Conservation (phyloP, 176 grass and related monocot genomes). For the Aegilops tauschii region DNA sequence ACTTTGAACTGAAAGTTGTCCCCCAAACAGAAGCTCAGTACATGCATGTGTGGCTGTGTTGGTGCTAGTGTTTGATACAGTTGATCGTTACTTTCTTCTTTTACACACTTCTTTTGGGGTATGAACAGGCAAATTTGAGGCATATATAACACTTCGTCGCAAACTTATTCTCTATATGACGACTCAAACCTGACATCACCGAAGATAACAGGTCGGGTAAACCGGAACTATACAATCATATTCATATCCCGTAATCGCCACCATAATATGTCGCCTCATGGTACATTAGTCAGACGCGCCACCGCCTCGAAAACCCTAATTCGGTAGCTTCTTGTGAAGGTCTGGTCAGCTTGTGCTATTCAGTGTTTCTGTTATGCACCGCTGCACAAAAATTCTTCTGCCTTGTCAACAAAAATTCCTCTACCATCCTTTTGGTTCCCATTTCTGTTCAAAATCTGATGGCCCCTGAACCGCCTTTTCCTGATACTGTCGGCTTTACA, state of each 20-base stretch:
- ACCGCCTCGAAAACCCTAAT: background rate
- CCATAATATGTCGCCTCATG: background rate
- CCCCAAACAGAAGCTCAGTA: no score
- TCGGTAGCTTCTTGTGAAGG: background rate
- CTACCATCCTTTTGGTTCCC: slow-evolving; percentile 65
- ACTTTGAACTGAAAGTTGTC: background rate
- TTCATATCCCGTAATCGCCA: background rate
- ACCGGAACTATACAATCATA: background rate
- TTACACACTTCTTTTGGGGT: no score
- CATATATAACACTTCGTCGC: background rate
- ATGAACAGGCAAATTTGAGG: no score
- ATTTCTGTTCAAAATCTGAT: slow-evolving; percentile 48
- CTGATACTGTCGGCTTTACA: slow-evolving; percentile 42
- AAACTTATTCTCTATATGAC: background rate
- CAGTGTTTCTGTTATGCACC: slow-evolving; percentile 28
- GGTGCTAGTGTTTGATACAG: background rate
- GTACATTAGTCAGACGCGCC: background rate
- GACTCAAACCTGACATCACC: background rate
- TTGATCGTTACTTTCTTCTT: no score
- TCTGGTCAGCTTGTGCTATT: slow-evolving; percentile 1
- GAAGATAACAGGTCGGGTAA: no score
- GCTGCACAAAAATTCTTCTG: slow-evolving; percentile 72
- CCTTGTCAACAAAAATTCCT: slow-evolving; percentile 69
- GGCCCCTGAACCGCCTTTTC: slow-evolving; percentile 52
- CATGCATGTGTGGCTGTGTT: background rate